Evolutionary conservation across 1,284 basidiomycete genomes (phyloP).

Genomic region (Ganoderma sp.): DNA sequence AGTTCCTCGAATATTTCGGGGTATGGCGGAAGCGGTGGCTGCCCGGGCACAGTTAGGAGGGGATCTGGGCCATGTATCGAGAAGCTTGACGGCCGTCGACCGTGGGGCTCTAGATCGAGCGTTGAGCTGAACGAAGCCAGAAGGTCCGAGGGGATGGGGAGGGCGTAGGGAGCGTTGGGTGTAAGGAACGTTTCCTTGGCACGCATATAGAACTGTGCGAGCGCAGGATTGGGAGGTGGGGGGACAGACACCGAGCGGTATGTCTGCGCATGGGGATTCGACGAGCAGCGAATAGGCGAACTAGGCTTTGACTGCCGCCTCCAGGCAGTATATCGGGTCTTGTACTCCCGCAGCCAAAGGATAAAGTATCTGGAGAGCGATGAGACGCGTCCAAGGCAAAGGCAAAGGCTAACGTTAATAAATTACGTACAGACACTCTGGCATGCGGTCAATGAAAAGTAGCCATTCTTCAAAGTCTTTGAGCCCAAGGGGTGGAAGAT

Average conservation of each 20-base stretch:
- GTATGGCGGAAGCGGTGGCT: slow-evolving; percentile 47
- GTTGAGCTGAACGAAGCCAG: slow-evolving; percentile 58
- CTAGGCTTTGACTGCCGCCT: slow-evolving; percentile 47
- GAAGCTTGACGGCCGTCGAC: slow-evolving; percentile 14
- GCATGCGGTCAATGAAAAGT: slow-evolving; percentile 70
- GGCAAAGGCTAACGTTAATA: slow-evolving; percentile 5
- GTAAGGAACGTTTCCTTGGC: slow-evolving; percentile 81
- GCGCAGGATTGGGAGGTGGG: slow-evolving; percentile 44
- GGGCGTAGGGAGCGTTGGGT: slow-evolving; percentile 69
- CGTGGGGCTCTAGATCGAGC: slow-evolving; percentile 19
- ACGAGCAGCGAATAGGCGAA: slow-evolving; percentile 33
- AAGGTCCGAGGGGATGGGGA: slow-evolving; percentile 68
- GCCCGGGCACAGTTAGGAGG: slow-evolving; percentile 17
- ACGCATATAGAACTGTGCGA: slow-evolving; percentile 74
- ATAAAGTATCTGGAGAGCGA: slow-evolving; percentile 62
- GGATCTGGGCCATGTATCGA: slow-evolving; percentile 19
- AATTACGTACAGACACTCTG: slow-evolving; percentile 67
- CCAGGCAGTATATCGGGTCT: slow-evolving; percentile 64
- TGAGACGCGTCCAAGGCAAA: slow-evolving; percentile 13
- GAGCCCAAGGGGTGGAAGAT: slow-evolving; percentile 74
- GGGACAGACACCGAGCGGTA: slow-evolving; percentile 39
- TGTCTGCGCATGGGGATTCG: slow-evolving; percentile 36
- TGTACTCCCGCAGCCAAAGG: slow-evolving; percentile 76
- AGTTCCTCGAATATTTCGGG: slow-evolving; percentile 67
- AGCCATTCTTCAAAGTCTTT: slow-evolving; percentile 85